These are phyloP conservation scores for Diaporthe sp. DNA, from an alignment of 2,329 filamentous ascomycete species.

Conservation along the genomic window DNA sequence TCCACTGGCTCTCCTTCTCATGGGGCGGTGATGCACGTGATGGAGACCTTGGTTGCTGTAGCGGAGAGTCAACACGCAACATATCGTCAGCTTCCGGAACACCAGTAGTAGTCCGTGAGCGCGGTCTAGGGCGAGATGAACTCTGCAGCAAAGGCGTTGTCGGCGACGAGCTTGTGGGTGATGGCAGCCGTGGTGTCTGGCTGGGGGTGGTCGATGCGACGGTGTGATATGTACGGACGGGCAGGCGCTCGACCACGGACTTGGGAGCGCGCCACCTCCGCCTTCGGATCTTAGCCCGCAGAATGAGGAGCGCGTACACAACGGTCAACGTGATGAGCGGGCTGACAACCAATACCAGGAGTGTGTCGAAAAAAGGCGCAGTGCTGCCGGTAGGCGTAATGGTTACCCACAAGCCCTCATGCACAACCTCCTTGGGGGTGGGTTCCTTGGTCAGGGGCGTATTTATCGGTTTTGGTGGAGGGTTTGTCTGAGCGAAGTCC, in stretches of 20 bases:
- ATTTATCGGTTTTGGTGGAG: slow-evolving; percentile 47
- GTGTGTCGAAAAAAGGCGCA: slow-evolving; percentile 94
- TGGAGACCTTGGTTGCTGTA: slow-evolving; percentile 54
- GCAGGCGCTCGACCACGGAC: slow-evolving; percentile 93
- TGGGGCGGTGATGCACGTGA: slow-evolving; percentile 51
- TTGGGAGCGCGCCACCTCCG: slow-evolving; percentile 98
- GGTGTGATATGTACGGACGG: slow-evolving; percentile 94
- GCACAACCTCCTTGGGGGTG: slow-evolving; percentile 56
- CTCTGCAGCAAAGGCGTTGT: slow-evolving; percentile 84
- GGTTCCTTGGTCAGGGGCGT: slow-evolving; percentile 33
- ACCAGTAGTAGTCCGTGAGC: slow-evolving; percentile 76
- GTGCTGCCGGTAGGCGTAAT: slow-evolving; percentile 91
- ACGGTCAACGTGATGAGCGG: slow-evolving; percentile 92
- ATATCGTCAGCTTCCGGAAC: slow-evolving; percentile 66
- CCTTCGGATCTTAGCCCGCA: slow-evolving; percentile 89
- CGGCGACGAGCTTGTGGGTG: slow-evolving; percentile 75
- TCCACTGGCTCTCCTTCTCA: slow-evolving; percentile 73
- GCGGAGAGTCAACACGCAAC: slow-evolving; percentile 58
- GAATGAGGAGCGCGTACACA: slow-evolving; percentile 88
- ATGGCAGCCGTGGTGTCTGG: slow-evolving; percentile 70
- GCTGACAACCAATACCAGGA: slow-evolving; percentile 96
- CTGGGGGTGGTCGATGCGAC: slow-evolving; percentile 73
- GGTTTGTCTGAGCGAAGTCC: slow-evolving; percentile 50
- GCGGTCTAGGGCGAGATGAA: slow-evolving; percentile 68
- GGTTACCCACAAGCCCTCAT: slow-evolving; percentile 95